Percentiles rank a stretch among this genome's conserved stretches.
These are phyloP conservation scores for Ceratocystiopsis brevicomis DNA, from an alignment of 2,329 filamentous ascomycete genomes.

Conservation along the genomic window DNA sequence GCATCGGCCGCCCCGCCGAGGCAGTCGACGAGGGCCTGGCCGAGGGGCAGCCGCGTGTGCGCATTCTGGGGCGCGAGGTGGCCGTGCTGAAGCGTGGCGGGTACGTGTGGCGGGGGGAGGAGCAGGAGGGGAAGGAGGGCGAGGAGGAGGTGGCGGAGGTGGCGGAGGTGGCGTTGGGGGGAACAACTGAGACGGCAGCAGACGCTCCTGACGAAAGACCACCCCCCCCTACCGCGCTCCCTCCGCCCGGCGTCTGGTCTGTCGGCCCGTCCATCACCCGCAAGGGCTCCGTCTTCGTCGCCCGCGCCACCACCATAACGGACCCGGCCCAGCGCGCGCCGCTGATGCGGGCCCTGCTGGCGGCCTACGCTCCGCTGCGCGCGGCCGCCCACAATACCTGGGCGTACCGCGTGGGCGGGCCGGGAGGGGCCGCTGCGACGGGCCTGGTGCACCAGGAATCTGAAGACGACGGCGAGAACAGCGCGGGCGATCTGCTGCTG, in stretches of 20 bases:
- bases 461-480: slow-evolving; percentile 42
- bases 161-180: not conserved
- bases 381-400: slow-evolving; percentile 40
- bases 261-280: slow-evolving; percentile 31
- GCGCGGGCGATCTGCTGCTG: slow-evolving; percentile 37
- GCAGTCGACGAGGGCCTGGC: slow-evolving; percentile 56
- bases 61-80: slow-evolving; percentile 54
- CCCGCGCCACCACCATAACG: slow-evolving; percentile 26
- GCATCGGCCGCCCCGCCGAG: slow-evolving; percentile 38
- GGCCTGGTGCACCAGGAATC: slow-evolving; percentile 24
- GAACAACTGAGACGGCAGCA: slow-evolving; percentile 4
- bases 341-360: slow-evolving; percentile 28
- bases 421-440: not conserved
- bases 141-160: slow-evolving; percentile 1
- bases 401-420: slow-evolving; percentile 24
- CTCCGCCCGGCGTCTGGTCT: slow-evolving; percentile 22
- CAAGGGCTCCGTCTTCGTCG: slow-evolving; percentile 38
- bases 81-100: slow-evolving; percentile 60
- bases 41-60: slow-evolving; percentile 54
- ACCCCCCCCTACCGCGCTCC: no score
- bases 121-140: slow-evolving; percentile 11
- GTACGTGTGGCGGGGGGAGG: slow-evolving; percentile 39
- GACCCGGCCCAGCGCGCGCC: slow-evolving; percentile 21
- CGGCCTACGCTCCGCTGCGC: slow-evolving; percentile 28
- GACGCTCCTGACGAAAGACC: not conserved